These are phyloP conservation scores for Rubroboletus satanas DNA, from an alignment of 768 basidiomycete genomes.

Conservation along the genomic window DNA sequence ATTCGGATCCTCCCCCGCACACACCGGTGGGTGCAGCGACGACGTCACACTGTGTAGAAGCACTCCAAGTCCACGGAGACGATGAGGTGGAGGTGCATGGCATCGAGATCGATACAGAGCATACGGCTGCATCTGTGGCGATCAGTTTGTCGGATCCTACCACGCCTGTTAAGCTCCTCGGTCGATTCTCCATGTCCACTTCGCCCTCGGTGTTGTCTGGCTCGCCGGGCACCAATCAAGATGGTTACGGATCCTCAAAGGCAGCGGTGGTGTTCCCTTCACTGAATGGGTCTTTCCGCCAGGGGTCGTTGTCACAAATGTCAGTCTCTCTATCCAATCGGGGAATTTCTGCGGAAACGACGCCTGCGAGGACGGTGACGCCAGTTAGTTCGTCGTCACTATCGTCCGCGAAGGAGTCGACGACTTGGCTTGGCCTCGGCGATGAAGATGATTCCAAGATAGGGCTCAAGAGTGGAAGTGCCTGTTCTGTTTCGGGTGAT, in stretches of 20 bases:
- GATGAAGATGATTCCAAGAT: slow-evolving; percentile 1
- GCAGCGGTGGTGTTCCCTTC: slow-evolving; percentile 23
- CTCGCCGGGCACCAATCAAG: background rate
- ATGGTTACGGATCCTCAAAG: slow-evolving; percentile 7
- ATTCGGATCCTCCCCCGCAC: slow-evolving; percentile 26
- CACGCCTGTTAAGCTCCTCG: slow-evolving; percentile 15
- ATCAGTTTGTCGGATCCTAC: slow-evolving; percentile 12
- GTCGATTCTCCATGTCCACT: slow-evolving; percentile 9
- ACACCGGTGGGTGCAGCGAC: slow-evolving; percentile 20
- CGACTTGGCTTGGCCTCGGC: background rate
- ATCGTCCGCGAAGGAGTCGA: background rate
- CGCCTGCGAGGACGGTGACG: slow-evolving; percentile 8
- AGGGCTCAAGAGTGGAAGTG: background rate
- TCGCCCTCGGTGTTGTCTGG: background rate
- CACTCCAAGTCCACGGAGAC: slow-evolving; percentile 12
- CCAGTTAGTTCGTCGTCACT: background rate
- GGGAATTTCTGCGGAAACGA: slow-evolving; percentile 10
- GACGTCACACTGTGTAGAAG: slow-evolving; percentile 3
- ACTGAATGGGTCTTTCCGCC: slow-evolving; percentile 22
- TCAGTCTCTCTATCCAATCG: background rate
- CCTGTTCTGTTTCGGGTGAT: background rate
- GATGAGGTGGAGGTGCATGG: slow-evolving; percentile 5
- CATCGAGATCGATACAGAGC: slow-evolving; percentile 6
- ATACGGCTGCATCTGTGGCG: background rate
- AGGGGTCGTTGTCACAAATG: slow-evolving; percentile 1